phyloP scores from a whole-genome alignment of 108 stramenopile species.

The Discostella stelligeroides region DNA sequence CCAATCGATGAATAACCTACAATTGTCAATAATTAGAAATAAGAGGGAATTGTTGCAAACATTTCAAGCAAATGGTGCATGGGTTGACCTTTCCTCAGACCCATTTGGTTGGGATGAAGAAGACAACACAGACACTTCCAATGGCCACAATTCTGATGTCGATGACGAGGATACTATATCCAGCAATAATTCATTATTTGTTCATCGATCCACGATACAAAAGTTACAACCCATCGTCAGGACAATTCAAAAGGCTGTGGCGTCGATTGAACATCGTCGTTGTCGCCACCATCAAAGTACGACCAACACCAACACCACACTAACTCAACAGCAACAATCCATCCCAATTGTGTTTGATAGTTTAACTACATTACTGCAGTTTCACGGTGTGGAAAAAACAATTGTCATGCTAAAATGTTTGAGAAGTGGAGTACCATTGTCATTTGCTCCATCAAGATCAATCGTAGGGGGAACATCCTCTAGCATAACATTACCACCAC shows the following conservation, averaged over 20 bases:
- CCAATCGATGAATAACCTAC: not conserved
- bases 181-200: not conserved
- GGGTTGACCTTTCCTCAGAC: conserved; percentile 32
- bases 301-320: not conserved
- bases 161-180: not conserved
- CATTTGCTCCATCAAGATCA: not conserved
- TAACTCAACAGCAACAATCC: conserved; percentile 9
- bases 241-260: conserved; percentile 30
- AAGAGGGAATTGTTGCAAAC: conserved; percentile 4
- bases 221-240: conserved; percentile 27
- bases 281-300: not conserved
- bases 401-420: conserved; percentile 29
- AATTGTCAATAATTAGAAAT: not conserved
- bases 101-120: conserved; percentile 44
- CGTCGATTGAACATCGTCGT: conserved; percentile 10
- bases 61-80: conserved; percentile 26
- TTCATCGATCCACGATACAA: conserved; percentile 15
- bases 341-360: conserved; percentile 43
- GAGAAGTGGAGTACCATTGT: conserved; percentile 3
- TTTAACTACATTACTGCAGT: conserved; percentile 27
- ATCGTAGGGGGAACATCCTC: not conserved
- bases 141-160: not conserved
- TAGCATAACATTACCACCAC: too few species aligned
- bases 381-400: conserved; percentile 38
- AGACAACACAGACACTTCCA: not conserved